These are phyloP conservation scores for Cupressus sempervirens DNA, from an alignment of 75 land plant species.

Conservation along the genomic window DNA sequence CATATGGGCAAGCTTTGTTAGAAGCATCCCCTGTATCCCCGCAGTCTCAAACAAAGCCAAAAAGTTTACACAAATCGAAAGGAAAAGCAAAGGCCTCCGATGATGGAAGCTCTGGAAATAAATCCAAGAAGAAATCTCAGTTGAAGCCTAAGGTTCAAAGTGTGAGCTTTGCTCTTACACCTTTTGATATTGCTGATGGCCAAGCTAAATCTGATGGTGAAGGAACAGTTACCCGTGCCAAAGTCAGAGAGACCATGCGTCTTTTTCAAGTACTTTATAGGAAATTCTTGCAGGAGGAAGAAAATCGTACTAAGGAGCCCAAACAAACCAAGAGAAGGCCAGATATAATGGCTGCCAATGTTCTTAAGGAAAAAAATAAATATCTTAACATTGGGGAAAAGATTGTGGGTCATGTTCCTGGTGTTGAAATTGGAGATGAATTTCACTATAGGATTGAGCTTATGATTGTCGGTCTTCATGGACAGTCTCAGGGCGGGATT, in stretches of 20 bases:
- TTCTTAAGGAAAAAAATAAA: constrained; percentile 22
- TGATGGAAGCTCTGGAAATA: not conserved
- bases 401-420: constrained; percentile 41
- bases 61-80: not conserved
- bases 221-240: constrained; percentile 6
- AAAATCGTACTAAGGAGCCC: not conserved
- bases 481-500: constrained; percentile 29
- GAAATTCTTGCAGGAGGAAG: constrained; percentile 13
- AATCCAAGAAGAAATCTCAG: not conserved
- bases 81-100: not conserved
- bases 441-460: constrained; percentile 45
- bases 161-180: constrained; percentile 7
- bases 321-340: constrained; percentile 8
- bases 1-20: not conserved
- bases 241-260: constrained; percentile 15
- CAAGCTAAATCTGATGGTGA: not conserved
- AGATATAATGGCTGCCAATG: constrained; percentile 21
- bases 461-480: constrained; percentile 37
- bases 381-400: constrained; percentile 11
- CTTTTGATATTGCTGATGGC: not conserved
- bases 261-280: constrained; percentile 14
- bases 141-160: not conserved
- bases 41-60: not conserved
- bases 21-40: not conserved
- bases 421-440: constrained; percentile 48